Base-by-base conservation (phyloP, 768 basidiomycete genomes). In the Rhizopogon roseolus region DNA sequence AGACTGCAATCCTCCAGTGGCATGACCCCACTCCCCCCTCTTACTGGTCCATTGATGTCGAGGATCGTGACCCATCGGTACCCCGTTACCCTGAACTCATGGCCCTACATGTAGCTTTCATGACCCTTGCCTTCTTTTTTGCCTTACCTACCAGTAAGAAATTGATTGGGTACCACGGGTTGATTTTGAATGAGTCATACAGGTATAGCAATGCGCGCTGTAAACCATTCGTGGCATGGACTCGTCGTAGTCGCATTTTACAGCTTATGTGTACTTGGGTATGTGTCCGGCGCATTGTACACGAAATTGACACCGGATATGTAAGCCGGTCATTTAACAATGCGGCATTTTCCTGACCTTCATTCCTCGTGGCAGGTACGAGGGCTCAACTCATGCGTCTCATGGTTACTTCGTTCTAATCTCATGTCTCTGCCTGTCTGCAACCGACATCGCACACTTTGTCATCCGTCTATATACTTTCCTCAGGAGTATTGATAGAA, bases 131-230 rank as follows among this genome's bases (percentile, higher is more conserved):
- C 14, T 96, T 92, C 71, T 93, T 97, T 62, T 78, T 83, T 13
- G 81, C 84, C 11, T 77, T 97, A 19, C 95, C 94, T 19, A 76
- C 85, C 41, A 84, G 93, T 94, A 65, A 62, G 82, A 66, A 22
- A 36, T 37, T 32, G 22, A 22, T 22, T 3, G 22, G 28, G 50
- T 34, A 17, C 52, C 43, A 32, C 19, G 19, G 32, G 25, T 22
- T 28, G 32, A 38, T 17, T 5, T 13, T 37, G 29, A 41, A 29
- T 25, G 19, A n/a, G 19, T 11, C 19, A 37, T 41, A 27, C 63
- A 96, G 94, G 81, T 29, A 90, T 96, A 55, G 81, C 84, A 1
- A 75, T 97, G 55, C 84, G 93, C 34, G 85, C 88, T 14, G 85
- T 87, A 0, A 84, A 84, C 46, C 87, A 92, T 62, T 71, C 85